Percentiles rank a stretch among this genome's conserved stretches.
phyloP scores from a whole-genome alignment of 2,329 filamentous ascomycete genomes.

The Dothideomycetes sp. region DNA sequence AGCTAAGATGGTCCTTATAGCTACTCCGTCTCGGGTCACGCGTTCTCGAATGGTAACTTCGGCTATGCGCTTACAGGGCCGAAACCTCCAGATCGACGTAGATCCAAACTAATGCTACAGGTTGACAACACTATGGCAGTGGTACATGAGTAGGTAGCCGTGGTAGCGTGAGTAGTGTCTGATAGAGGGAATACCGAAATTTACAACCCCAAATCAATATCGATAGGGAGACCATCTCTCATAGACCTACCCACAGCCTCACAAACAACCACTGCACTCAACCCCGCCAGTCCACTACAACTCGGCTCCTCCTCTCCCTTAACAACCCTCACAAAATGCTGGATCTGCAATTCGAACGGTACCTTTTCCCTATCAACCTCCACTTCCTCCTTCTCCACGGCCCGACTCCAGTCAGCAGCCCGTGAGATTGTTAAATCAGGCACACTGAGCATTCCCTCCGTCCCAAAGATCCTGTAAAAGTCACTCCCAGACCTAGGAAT shows the following conservation, averaged over 20 bases:
- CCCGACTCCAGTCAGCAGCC: slow-evolving; percentile 33
- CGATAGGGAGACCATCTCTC: slow-evolving; percentile 17
- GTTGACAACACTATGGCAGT: too few species aligned
- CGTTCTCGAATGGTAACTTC: too few species aligned
- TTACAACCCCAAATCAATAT: too few species aligned
- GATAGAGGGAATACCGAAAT: too few species aligned
- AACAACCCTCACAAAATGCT: slow-evolving; percentile 41
- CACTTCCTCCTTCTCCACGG: slow-evolving; percentile 24
- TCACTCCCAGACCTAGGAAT: slow-evolving; percentile 33
- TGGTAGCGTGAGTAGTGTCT: too few species aligned
- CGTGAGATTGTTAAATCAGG: slow-evolving; percentile 42
- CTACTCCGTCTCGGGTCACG: too few species aligned
- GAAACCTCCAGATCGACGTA: too few species aligned
- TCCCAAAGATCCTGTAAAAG: slow-evolving; percentile 47
- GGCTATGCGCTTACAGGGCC: too few species aligned
- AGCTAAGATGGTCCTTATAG: too few species aligned
- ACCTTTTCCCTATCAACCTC: slow-evolving; percentile 18
- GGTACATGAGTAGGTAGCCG: too few species aligned
- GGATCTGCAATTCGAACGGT: slow-evolving; percentile 43
- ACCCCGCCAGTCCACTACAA: slow-evolving; percentile 38
- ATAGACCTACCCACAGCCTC: slow-evolving; percentile 39
- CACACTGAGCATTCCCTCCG: slow-evolving; percentile 40
- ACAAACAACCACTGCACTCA: slow-evolving; percentile 42
- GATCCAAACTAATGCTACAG: too few species aligned
- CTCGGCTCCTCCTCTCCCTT: slow-evolving; percentile 30